Conservation (phyloP, 805 yeast genomes). For the Lipomyces sp. region DNA sequence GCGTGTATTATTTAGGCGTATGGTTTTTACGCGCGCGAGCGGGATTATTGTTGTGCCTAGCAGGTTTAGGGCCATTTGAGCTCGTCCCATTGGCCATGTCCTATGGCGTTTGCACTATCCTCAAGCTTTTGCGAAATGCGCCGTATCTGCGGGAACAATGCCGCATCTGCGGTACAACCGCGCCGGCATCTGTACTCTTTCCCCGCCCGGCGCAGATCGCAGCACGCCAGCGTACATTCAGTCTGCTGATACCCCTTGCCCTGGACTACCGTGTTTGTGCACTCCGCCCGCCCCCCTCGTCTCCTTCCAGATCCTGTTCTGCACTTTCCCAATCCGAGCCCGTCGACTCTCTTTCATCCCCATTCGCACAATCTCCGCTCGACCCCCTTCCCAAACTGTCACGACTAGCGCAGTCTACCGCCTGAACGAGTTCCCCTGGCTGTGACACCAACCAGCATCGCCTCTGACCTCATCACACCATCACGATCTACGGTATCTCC, state of each 20-base stretch:
- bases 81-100: no score
- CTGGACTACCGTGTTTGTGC: conserved; percentile 26
- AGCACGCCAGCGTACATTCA: neutral
- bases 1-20: no score
- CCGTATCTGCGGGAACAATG: no score
- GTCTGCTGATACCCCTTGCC: conserved; percentile 6
- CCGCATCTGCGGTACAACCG: neutral
- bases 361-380: conserved; percentile 4
- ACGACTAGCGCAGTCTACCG: neutral
- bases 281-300: conserved; percentile 20
- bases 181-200: neutral
- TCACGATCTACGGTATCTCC: neutral
- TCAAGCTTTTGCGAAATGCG: no score
- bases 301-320: conserved; percentile 29
- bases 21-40: no score
- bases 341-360: conserved; percentile 3
- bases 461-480: neutral
- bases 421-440: neutral
- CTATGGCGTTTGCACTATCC: no score
- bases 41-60: no score
- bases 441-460: neutral
- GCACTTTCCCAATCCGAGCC: conserved; percentile 20
- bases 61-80: no score
- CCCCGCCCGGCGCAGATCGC: neutral
- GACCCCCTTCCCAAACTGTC: neutral